Evolutionary conservation across 2,329 filamentous ascomycete species (phyloP).

Genomic region (Neospermospora avenae): DNA sequence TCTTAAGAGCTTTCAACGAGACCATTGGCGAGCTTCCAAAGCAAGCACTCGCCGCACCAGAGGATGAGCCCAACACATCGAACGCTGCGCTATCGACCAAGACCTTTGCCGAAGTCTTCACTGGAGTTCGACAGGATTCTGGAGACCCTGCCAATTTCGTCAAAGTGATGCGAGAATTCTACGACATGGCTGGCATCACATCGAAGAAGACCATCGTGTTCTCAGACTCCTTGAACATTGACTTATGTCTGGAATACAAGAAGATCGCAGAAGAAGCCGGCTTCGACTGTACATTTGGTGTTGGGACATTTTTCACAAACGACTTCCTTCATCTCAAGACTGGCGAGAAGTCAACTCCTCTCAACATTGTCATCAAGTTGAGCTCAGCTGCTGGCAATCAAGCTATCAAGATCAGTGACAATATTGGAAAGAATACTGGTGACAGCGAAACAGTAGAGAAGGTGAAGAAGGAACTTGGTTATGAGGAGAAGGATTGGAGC

Average conservation of each 20-base stretch:
- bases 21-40: slow-evolving; percentile 42
- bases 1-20: slow-evolving; percentile 78
- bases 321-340: slow-evolving; percentile 75
- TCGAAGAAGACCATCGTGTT: slow-evolving; percentile 90
- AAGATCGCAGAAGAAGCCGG: slow-evolving; percentile 72
- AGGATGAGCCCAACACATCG: background rate
- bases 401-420: slow-evolving; percentile 90
- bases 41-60: slow-evolving; percentile 31
- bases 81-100: slow-evolving; percentile 31
- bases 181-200: slow-evolving; percentile 55
- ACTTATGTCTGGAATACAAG: slow-evolving; percentile 89
- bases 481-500: slow-evolving; percentile 79
- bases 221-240: slow-evolving; percentile 90
- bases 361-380: slow-evolving; percentile 98
- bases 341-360: slow-evolving; percentile 78
- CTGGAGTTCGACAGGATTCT: slow-evolving; percentile 68
- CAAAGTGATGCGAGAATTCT: slow-evolving; percentile 52
- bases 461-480: slow-evolving; percentile 83
- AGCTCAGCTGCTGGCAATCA: slow-evolving; percentile 76
- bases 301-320: slow-evolving; percentile 94
- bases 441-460: slow-evolving; percentile 73
- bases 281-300: slow-evolving; percentile 85
- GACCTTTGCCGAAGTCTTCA: slow-evolving; percentile 64
- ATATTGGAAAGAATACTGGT: slow-evolving; percentile 88
- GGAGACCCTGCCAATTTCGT: slow-evolving; percentile 67